Evolutionary conservation across 2,329 filamentous ascomycete species (phyloP), one percentile per base, ranked within the genome.

Genomic region (Aspergillus viridinutans): DNA sequence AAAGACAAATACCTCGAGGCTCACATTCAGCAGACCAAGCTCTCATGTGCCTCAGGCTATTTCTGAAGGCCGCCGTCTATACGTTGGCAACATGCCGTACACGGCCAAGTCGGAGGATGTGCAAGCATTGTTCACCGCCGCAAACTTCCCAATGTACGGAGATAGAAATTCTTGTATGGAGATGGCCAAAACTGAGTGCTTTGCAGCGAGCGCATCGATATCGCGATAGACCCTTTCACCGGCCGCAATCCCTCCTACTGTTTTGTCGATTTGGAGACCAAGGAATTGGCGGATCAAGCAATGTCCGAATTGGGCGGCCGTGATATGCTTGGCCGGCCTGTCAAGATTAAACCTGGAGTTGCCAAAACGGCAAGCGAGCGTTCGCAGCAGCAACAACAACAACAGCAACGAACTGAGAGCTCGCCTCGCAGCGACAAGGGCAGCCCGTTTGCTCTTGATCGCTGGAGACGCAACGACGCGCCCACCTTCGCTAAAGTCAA

Each of bases 201-300:
- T 63, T 62, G 63, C 66, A 80, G 78, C 61, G 78, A 82, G 61
- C 82, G 83, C 49, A 83, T 90, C 61, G 85, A 88, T 69, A 87
- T 90, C 64, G 86, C 85, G 0, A 80, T 88, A 53, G 87, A 90
- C 65, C 82, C 85, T 1, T 84, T 88, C 70, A 87, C 83, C 29
- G 83, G 81, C 43, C 80, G 87, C 48, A 90, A 90, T 69, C 87
- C 87, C 0, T 87, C 85, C 40, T 90, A 90, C 74, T 90, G 87
- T 75, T 90, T 91, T 64, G 83, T 90, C 49, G 87, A 90, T 65
- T 83, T 90, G 56, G 71, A 72, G 49, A 80, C 78, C 49, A 78
- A 79, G 49, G 82, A 83, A 28, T 76, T 83, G 29, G 87, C 87
- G 3, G 77, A 83, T 4, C 70, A 71, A 1, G 85, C 84, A 1